Conservation (phyloP, 257 asterid species). For the Solanum commersonii region DNA sequence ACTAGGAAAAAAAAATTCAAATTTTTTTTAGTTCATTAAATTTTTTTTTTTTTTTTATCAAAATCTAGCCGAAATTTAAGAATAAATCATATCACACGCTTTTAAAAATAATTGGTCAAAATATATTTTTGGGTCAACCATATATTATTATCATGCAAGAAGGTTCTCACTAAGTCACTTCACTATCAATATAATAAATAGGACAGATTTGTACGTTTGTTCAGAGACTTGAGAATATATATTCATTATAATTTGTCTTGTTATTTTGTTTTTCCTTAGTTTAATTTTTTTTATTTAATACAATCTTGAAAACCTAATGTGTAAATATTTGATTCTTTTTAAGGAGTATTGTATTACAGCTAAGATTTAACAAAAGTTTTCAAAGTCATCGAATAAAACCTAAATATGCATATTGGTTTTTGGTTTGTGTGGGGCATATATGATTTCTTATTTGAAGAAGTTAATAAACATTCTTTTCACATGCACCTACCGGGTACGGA, state of each 20-base stretch:
- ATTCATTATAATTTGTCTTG: neutral
- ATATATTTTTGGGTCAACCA: neutral
- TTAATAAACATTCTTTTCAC: too few relatives aligned
- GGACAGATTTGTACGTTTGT: neutral
- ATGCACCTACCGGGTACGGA: neutral
- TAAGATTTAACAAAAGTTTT: neutral
- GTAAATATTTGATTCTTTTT: neutral
- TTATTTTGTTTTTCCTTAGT: neutral
- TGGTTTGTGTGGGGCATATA: neutral
- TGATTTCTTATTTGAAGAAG: neutral
- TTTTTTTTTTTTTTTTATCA: neutral
- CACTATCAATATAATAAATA: neutral
- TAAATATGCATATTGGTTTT: neutral
- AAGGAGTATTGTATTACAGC: neutral
- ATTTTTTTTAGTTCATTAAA: neutral
- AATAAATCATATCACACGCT: neutral
- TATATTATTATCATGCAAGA: neutral
- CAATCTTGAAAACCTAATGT: neutral
- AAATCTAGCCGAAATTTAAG: neutral
- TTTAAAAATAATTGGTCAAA: neutral
- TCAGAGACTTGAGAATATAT: neutral
- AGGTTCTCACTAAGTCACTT: neutral
- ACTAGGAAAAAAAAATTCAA: neutral
- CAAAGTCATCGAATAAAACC: slow-evolving; percentile 3
- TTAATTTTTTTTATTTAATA: neutral